Percentiles rank a stretch among this genome's conserved stretches.
Conservation (phyloP, 2,329 filamentous ascomycete species). For the Stromatinia cepivora region DNA sequence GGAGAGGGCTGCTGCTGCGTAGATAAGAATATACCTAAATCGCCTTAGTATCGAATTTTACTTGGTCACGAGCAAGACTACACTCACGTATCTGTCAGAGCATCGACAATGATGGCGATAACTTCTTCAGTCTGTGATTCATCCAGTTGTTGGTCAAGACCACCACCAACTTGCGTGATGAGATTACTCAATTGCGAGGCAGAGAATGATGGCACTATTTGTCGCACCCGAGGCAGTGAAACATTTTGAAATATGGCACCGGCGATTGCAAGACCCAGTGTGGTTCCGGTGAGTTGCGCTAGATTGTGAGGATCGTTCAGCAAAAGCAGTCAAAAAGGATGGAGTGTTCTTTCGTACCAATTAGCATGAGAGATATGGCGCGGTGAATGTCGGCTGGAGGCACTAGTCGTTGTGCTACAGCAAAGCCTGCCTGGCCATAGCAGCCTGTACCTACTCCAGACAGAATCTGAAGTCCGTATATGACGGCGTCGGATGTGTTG, state of each 20-base stretch:
- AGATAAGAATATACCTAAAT: constrained; percentile 16
- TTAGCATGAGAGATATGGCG: constrained; percentile 7
- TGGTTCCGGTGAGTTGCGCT: constrained; percentile 14
- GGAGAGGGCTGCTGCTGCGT: background rate
- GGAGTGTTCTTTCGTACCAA: background rate
- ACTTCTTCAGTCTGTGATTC: background rate
- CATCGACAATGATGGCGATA: background rate
- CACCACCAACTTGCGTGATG: background rate
- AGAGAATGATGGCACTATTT: background rate
- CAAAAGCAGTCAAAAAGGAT: background rate
- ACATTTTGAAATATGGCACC: constrained; percentile 18
- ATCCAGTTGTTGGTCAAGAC: background rate
- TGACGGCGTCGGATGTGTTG: background rate
- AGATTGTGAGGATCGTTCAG: background rate
- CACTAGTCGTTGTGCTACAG: background rate
- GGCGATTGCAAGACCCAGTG: constrained; percentile 10
- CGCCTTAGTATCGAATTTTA: background rate
- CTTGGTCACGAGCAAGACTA: background rate
- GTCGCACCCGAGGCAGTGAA: background rate
- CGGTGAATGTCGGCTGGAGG: constrained; percentile 5
- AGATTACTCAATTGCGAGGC: background rate
- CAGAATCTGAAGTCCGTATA: background rate
- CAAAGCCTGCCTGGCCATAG: constrained; percentile 38
- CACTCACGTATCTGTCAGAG: constrained; percentile 8
- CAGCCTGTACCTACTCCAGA: background rate